These are phyloP conservation scores for Saccharomycopsis capsularis DNA, from an alignment of 805 yeast species.

Conservation along the genomic window DNA sequence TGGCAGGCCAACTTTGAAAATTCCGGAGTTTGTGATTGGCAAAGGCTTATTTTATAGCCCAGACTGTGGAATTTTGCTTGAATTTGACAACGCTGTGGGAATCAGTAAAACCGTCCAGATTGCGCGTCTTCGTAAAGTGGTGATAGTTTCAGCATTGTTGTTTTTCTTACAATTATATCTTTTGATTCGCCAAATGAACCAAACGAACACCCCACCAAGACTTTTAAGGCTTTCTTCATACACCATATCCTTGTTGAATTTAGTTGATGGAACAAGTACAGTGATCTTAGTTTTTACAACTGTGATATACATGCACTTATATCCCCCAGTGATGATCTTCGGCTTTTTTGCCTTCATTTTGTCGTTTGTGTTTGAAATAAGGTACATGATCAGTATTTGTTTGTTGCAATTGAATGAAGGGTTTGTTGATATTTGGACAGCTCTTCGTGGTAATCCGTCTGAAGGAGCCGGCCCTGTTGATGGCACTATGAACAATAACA, in stretches of 20 bases:
- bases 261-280: slow-evolving; percentile 64
- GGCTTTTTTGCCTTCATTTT: slow-evolving; percentile 64
- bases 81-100: slow-evolving; percentile 35
- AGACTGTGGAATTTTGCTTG: slow-evolving; percentile 67
- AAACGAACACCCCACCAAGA: slow-evolving; percentile 71
- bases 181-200: slow-evolving; percentile 61
- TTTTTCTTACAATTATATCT: slow-evolving; percentile 49
- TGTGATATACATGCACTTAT: slow-evolving; percentile 42
- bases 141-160: slow-evolving; percentile 39
- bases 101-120: slow-evolving; percentile 23
- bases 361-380: slow-evolving; percentile 67
- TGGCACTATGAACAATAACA: slow-evolving; percentile 11
- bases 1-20: slow-evolving; percentile 63
- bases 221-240: slow-evolving; percentile 66
- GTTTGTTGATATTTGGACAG: slow-evolving; percentile 57
- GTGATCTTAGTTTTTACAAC: slow-evolving; percentile 56
- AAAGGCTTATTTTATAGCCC: slow-evolving; percentile 74
- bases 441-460: slow-evolving; percentile 53
- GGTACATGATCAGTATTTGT: slow-evolving; percentile 61
- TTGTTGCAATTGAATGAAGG: slow-evolving; percentile 69
- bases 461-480: slow-evolving; percentile 24
- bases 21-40: slow-evolving; percentile 51
- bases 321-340: slow-evolving; percentile 60
- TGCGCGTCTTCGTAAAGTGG: slow-evolving; percentile 32
- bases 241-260: slow-evolving; percentile 55